Conservation (phyloP, 2,329 filamentous ascomycete genomes). For the Penicillium sp. region DNA sequence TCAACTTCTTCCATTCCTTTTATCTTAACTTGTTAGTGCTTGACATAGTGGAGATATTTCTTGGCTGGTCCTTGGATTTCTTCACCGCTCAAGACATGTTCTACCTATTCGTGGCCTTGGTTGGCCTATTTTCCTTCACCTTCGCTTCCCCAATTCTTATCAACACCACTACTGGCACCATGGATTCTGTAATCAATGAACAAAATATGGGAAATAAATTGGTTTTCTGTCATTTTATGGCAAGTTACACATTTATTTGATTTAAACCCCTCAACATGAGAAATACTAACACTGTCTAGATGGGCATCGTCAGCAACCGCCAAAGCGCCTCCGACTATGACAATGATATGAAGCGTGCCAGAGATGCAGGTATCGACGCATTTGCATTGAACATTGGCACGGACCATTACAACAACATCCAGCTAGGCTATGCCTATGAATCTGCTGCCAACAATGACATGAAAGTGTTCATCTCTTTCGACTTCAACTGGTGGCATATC, state of each 20-base stretch:
- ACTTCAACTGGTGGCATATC: slow-evolving; percentile 52
- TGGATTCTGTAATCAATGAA: not conserved
- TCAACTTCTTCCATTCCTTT: too few relatives aligned
- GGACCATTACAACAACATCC: slow-evolving; percentile 45
- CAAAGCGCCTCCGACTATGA: slow-evolving; percentile 47
- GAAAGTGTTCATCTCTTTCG: slow-evolving; percentile 58
- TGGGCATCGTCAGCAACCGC: slow-evolving; percentile 48
- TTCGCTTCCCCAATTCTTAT: slow-evolving; percentile 16
- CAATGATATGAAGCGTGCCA: slow-evolving; percentile 48
- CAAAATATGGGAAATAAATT: slow-evolving; percentile 23
- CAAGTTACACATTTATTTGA: slow-evolving; percentile 9
- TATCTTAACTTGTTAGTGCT: not conserved
- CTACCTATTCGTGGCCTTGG: slow-evolving; percentile 15
- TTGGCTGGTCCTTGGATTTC: slow-evolving; percentile 1
- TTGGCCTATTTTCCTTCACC: slow-evolving; percentile 16
- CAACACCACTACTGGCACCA: not conserved
- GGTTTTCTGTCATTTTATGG: slow-evolving; percentile 49
- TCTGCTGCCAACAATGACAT: slow-evolving; percentile 48
- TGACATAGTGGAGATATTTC: not conserved
- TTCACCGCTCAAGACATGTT: slow-evolving; percentile 7
- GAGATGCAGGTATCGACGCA: slow-evolving; percentile 46
- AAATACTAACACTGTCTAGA: slow-evolving; percentile 27
- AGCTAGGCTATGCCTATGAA: slow-evolving; percentile 51
- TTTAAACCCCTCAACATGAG: not conserved
- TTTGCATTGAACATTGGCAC: slow-evolving; percentile 53